Conservation (phyloP, 139 green algal genomes). For the Chlamydomonas sp. region DNA sequence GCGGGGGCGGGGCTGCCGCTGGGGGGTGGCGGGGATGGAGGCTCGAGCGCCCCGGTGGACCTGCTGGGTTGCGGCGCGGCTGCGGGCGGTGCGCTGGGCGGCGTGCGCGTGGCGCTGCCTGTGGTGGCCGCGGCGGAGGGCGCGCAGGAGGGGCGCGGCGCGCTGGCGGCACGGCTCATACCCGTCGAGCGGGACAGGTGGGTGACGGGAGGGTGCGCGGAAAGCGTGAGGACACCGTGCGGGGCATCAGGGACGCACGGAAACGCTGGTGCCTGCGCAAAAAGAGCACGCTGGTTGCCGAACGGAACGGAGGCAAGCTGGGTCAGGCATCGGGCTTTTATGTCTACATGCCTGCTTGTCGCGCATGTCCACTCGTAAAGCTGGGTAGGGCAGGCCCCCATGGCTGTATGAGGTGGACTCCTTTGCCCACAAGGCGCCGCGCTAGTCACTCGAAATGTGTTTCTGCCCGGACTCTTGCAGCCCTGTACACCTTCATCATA, state of each 20-base stretch:
- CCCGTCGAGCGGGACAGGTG: constrained; percentile 10
- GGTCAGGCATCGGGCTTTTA: too few species aligned
- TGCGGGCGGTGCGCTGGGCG: too few species aligned
- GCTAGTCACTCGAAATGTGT: neutral
- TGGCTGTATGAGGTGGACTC: neutral
- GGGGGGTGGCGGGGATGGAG: neutral
- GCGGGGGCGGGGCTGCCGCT: neutral
- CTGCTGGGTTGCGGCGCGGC: too few species aligned
- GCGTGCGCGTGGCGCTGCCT: constrained; percentile 2
- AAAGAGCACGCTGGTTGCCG: too few species aligned
- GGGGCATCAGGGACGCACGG: too few species aligned
- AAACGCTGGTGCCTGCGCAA: too few species aligned
- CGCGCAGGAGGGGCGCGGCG: constrained; percentile 7
- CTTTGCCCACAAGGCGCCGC: neutral
- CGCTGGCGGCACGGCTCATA: constrained; percentile 6
- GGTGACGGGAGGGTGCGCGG: too few species aligned
- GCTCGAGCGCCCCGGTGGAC: too few species aligned
- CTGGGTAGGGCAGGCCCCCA: neutral
- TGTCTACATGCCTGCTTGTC: too few species aligned
- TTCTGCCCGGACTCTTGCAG: neutral
- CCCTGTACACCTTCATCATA: neutral
- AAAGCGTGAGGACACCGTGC: too few species aligned
- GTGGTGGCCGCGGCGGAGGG: neutral
- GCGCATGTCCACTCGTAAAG: too few species aligned
- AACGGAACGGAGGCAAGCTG: too few species aligned